Percentiles rank a stretch among this genome's conserved stretches.
Evolutionary conservation across 495 filamentous ascomycete species (phyloP).

Genomic region (Penicillium subrubescens): DNA sequence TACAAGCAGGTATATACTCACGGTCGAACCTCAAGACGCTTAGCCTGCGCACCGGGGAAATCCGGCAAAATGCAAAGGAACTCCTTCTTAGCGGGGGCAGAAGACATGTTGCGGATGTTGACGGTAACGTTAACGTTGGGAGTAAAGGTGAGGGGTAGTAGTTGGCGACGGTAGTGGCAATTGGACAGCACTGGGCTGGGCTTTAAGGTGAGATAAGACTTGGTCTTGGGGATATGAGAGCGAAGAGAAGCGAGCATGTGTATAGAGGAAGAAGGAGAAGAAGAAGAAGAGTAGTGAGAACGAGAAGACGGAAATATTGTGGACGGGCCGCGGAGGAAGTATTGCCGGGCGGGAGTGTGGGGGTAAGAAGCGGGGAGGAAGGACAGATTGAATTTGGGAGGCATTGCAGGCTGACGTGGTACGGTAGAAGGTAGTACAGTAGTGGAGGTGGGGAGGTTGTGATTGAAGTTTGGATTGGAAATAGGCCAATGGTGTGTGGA

Average conservation of each 20-base stretch:
- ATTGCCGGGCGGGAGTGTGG: conserved; percentile 21
- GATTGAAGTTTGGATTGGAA: not conserved
- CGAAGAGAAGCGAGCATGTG: not conserved
- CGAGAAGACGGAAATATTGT: conserved; percentile 7
- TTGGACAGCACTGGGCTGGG: not conserved
- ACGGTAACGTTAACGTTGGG: not conserved
- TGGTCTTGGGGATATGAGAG: not conserved
- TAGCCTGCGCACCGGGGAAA: conserved; percentile 62
- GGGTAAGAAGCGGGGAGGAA: conserved; percentile 23
- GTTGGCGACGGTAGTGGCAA: not conserved
- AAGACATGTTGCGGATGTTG: conserved; percentile 32
- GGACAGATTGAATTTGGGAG: not conserved
- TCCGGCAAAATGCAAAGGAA: conserved; percentile 89
- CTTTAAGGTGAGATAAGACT: not conserved
- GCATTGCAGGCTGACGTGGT: not conserved
- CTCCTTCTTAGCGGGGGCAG: conserved; percentile 60
- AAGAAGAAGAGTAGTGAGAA: not conserved
- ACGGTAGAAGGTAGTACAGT: not conserved
- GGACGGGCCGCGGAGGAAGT: conserved; percentile 13
- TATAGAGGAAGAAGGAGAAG: not conserved
- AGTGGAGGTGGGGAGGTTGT: not conserved
- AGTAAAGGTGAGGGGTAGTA: no score
- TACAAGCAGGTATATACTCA: conserved; percentile 41
- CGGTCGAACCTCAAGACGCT: conserved; percentile 72
- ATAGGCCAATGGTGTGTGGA: conserved; percentile 4